These are phyloP conservation scores for Lolium perenne DNA, from an alignment of 176 grass and related monocot species.

Conservation along the genomic window DNA sequence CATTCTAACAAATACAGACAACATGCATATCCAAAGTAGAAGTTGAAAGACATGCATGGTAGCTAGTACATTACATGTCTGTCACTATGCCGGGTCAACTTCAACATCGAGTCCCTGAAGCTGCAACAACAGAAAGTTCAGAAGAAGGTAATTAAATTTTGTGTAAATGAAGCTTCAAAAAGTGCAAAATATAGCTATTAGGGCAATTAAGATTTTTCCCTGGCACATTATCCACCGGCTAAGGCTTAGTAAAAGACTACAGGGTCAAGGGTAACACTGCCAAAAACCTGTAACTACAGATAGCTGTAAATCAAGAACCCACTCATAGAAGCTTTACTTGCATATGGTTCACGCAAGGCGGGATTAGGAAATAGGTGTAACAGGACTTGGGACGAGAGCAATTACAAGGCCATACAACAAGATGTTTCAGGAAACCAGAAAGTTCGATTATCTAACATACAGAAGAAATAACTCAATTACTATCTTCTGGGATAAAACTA, in stretches of 20 bases:
- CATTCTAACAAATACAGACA: no score
- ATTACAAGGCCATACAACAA: slow-evolving; percentile 7
- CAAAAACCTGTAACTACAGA: no score
- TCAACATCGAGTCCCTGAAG: no score
- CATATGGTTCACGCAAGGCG: slow-evolving; percentile 6
- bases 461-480: neutral
- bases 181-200: no score
- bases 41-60: no score
- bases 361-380: slow-evolving; percentile 18
- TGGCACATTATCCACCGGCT: neutral
- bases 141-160: no score
- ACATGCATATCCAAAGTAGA: no score
- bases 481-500: neutral
- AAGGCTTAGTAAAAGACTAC: neutral
- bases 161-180: no score
- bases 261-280: no score
- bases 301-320: slow-evolving; percentile 5
- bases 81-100: no score
- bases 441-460: slow-evolving; percentile 13
- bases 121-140: no score
- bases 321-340: slow-evolving; percentile 6
- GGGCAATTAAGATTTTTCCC: neutral
- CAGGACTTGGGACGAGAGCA: neutral
- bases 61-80: no score
- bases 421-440: neutral